Evolutionary conservation across 1,284 basidiomycete species (phyloP).

Genomic region (Paramarasmius palmivorus): DNA sequence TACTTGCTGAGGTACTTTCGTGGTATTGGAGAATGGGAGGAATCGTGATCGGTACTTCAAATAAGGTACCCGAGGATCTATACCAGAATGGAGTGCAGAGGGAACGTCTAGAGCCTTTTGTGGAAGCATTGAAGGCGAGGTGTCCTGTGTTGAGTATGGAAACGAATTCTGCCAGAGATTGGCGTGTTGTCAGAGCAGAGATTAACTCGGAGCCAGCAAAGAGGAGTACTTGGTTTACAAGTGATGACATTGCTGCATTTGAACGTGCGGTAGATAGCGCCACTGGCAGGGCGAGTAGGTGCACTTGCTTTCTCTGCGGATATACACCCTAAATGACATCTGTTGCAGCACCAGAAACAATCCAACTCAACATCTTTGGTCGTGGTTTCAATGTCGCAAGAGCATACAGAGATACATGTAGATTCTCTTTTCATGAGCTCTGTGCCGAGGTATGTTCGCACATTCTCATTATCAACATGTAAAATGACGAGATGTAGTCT

Average conservation of each 20-base stretch:
- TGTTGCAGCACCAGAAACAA: constrained; percentile 9
- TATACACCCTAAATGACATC: not conserved
- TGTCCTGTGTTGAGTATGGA: constrained; percentile 61
- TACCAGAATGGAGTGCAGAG: constrained; percentile 72
- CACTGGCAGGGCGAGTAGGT: constrained; percentile 6
- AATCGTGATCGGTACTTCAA: constrained; percentile 56
- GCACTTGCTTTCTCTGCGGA: not conserved
- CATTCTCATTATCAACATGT: constrained; percentile 2
- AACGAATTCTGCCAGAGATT: constrained; percentile 29
- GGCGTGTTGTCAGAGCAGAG: constrained; percentile 21
- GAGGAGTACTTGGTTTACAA: constrained; percentile 33
- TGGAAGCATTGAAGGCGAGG: constrained; percentile 60
- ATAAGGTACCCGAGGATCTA: constrained; percentile 67
- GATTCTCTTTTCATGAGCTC: constrained; percentile 61
- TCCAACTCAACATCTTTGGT: constrained; percentile 38
- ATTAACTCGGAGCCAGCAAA: constrained; percentile 11
- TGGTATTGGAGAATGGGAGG: constrained; percentile 81
- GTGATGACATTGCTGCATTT: not conserved
- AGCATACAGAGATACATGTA: constrained; percentile 42
- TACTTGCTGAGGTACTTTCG: constrained; percentile 69
- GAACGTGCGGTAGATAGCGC: not conserved
- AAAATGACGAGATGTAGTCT: too few relatives aligned
- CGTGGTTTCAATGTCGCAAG: constrained; percentile 51
- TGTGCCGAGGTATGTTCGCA: constrained; percentile 50
- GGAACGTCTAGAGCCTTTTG: constrained; percentile 63